Evolutionary conservation across 108 stramenopile species (phyloP).

Genomic region (Bacterosira constricta): DNA sequence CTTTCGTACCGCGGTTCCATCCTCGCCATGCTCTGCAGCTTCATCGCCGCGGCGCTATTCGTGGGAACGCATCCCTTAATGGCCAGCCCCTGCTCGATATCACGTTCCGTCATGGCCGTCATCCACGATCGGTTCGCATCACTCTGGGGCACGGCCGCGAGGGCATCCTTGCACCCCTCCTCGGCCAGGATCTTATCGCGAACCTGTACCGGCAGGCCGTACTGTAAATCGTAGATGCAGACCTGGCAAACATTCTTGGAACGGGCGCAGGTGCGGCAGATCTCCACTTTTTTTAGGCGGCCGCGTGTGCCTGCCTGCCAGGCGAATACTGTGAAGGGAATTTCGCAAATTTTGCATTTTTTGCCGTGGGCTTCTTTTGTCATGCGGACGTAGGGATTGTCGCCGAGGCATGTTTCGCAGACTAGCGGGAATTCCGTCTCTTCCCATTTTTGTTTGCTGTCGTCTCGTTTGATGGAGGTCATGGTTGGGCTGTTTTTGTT

Average conservation of each 20-base stretch:
- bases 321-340: constrained; percentile 95
- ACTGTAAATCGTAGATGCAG: constrained; percentile 97
- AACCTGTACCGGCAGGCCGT: constrained; percentile 93
- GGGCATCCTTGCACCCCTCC: constrained; percentile 55
- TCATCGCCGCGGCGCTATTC: constrained; percentile 72
- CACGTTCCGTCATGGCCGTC: constrained; percentile 79
- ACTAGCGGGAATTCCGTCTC: constrained; percentile 97
- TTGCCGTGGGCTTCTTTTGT: constrained; percentile 92
- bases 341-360: constrained; percentile 96
- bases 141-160: constrained; percentile 82
- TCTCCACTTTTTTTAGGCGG: constrained; percentile 94
- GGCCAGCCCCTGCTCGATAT: constrained; percentile 67
- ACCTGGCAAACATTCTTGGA: constrained; percentile 99
- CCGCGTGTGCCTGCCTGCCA: constrained; percentile 98
- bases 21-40: constrained; percentile 87
- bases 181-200: constrained; percentile 91
- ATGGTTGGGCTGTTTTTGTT: constrained; percentile 6
- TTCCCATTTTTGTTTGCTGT: constrained; percentile 92
- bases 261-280: constrained; percentile 95
- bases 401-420: constrained; percentile 99
- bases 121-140: constrained; percentile 88
- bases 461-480: constrained; percentile 84
- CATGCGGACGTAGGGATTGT: constrained; percentile 99
- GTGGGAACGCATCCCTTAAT: constrained; percentile 55
- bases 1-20: constrained; percentile 95